Evolutionary conservation across 495 filamentous ascomycete species (phyloP).

Genomic region (Neurospora discreta): DNA sequence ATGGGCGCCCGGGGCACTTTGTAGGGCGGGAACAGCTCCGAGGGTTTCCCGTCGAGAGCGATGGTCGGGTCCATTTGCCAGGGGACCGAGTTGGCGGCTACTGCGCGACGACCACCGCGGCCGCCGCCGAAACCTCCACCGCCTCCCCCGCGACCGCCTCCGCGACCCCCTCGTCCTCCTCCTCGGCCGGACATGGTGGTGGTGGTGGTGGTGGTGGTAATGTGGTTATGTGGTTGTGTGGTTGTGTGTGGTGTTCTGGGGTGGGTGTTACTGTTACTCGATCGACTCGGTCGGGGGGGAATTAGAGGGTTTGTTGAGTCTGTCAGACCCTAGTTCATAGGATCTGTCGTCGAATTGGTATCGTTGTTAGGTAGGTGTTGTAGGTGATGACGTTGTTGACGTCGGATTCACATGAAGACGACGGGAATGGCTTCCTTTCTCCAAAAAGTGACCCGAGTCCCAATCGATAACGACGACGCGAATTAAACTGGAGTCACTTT

Average conservation of each 20-base stretch:
- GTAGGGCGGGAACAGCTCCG: conserved; percentile 33
- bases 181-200: conserved; percentile 22
- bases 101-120: conserved; percentile 15
- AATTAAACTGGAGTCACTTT: neutral
- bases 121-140: conserved; percentile 25
- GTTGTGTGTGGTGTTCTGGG: neutral
- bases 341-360: neutral
- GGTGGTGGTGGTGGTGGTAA: neutral
- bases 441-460: neutral
- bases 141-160: conserved; percentile 24
- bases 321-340: neutral
- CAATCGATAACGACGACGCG: neutral
- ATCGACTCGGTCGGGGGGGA: neutral
- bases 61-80: conserved; percentile 22
- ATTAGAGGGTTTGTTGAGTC: neutral
- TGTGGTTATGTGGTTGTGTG: too few species aligned
- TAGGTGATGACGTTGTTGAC: neutral
- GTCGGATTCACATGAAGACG: neutral
- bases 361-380: neutral
- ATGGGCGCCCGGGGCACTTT: conserved; percentile 28
- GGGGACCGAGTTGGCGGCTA: conserved; percentile 20
- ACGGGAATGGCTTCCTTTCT: neutral
- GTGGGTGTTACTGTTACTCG: neutral
- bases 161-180: conserved; percentile 22
- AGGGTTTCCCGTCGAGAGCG: conserved; percentile 29